These are phyloP conservation scores for Alternaria ventricosa DNA, from an alignment of 2,329 filamentous ascomycete genomes.

Conservation along the genomic window DNA sequence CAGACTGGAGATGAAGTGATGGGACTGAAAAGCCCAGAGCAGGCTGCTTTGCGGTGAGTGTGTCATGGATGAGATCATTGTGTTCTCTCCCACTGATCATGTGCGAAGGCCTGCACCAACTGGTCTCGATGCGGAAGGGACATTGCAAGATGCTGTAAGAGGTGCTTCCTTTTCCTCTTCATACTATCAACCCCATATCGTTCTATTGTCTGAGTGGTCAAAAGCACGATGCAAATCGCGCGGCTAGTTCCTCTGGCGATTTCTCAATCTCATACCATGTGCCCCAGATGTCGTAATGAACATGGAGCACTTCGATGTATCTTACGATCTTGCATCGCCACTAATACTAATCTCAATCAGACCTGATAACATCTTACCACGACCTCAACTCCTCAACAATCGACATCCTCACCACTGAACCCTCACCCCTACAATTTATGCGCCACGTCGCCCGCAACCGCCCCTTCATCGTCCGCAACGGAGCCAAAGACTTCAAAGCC, in stretches of 20 bases:
- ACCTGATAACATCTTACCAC: slow-evolving; percentile 71
- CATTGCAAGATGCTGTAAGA: slow-evolving; percentile 45
- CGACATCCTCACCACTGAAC: slow-evolving; percentile 68
- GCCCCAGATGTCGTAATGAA: no score
- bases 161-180: slow-evolving; percentile 35
- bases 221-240: not conserved
- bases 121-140: slow-evolving; percentile 30
- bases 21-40: slow-evolving; percentile 22
- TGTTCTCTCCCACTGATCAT: not conserved
- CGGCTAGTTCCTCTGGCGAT: not conserved
- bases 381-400: slow-evolving; percentile 70
- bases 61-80: not conserved
- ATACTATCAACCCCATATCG: not conserved
- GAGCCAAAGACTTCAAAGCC: slow-evolving; percentile 69
- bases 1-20: slow-evolving; percentile 20
- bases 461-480: slow-evolving; percentile 74
- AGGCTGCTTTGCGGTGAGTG: slow-evolving; percentile 27
- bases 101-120: slow-evolving; percentile 37
- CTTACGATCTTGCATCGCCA: no score
- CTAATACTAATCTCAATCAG: slow-evolving; percentile 14
- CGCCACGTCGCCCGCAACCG: slow-evolving; percentile 75
- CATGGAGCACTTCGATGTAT: no score
- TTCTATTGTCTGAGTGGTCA: no score
- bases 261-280: no score
- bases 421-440: slow-evolving; percentile 81